These are phyloP conservation scores for Hortiboletus campestris DNA, from an alignment of 768 basidiomycete genomes.

Conservation along the genomic window DNA sequence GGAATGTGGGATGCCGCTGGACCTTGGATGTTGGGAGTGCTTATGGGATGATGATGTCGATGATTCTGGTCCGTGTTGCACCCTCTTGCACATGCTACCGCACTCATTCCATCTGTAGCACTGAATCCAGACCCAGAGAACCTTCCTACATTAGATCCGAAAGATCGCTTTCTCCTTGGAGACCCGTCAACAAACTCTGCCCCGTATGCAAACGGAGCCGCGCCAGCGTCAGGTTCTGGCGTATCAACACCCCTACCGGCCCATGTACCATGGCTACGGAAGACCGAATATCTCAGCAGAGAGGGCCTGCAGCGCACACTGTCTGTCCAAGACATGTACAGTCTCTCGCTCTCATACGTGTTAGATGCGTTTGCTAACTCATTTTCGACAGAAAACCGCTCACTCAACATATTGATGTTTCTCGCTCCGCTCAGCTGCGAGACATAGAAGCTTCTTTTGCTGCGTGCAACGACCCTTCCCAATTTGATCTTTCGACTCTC, in stretches of 20 bases:
- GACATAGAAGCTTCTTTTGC: conserved; percentile 79
- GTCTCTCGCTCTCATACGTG: conserved; percentile 5
- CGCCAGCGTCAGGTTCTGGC: conserved; percentile 35
- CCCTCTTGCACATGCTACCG: background rate
- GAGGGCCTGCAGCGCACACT: conserved; percentile 47
- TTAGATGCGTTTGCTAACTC: background rate
- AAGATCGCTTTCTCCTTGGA: conserved; percentile 71
- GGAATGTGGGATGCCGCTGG: conserved; percentile 95
- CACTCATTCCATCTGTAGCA: conserved; percentile 26
- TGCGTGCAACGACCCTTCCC: conserved; percentile 49
- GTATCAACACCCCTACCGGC: conserved; percentile 46
- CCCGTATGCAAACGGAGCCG: conserved; percentile 42
- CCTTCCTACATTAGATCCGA: conserved; percentile 63
- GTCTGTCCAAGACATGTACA: conserved; percentile 55
- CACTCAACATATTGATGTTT: conserved; percentile 61
- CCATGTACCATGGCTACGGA: conserved; percentile 88
- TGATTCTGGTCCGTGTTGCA: conserved; percentile 52
- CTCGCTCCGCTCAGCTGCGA: conserved; percentile 67
- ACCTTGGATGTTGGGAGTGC: conserved; percentile 78
- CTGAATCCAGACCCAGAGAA: conserved; percentile 68
- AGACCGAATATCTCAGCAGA: conserved; percentile 84
- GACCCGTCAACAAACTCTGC: conserved; percentile 52
- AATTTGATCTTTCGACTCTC: conserved; percentile 57
- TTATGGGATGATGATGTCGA: conserved; percentile 81
- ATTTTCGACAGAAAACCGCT: conserved; percentile 44